phyloP scores from a whole-genome alignment of 768 basidiomycete species.

The Pleurotus giganteus region DNA sequence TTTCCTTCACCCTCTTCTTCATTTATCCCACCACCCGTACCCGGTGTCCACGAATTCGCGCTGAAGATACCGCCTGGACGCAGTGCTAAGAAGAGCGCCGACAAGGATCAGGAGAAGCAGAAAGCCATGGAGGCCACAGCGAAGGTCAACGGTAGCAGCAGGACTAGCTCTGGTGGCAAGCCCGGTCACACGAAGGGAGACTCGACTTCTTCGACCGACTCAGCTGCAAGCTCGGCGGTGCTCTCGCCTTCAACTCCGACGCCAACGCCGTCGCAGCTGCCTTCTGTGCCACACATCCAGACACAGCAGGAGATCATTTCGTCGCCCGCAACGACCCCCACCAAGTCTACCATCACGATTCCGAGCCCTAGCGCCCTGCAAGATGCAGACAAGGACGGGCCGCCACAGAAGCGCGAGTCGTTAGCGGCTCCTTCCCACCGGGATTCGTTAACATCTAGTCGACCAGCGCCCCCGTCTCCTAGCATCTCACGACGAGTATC shows the following conservation, averaged over 20 bases:
- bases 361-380: background rate
- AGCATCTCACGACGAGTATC: slow-evolving; percentile 13
- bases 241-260: slow-evolving; percentile 8
- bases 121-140: slow-evolving; percentile 1
- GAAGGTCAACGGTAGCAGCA: background rate
- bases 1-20: slow-evolving; percentile 66
- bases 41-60: slow-evolving; percentile 68
- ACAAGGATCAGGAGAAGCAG: slow-evolving; percentile 3
- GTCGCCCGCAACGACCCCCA: slow-evolving; percentile 7
- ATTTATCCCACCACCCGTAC: slow-evolving; percentile 67
- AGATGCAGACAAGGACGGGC: background rate
- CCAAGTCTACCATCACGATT: slow-evolving; percentile 12
- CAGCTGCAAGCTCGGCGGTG: background rate
- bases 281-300: background rate
- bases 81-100: slow-evolving; percentile 19
- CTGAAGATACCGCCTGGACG: slow-evolving; percentile 36
- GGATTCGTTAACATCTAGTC: slow-evolving; percentile 12
- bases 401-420: background rate
- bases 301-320: background rate
- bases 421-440: background rate
- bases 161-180: background rate
- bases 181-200: background rate
- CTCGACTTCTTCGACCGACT: background rate
- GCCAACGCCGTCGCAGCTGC: background rate
- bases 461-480: slow-evolving; percentile 13